Percentiles rank a stretch among this genome's conserved stretches.
phyloP scores from a whole-genome alignment of 129 eudicot genomes.

The Silybum marianum region DNA sequence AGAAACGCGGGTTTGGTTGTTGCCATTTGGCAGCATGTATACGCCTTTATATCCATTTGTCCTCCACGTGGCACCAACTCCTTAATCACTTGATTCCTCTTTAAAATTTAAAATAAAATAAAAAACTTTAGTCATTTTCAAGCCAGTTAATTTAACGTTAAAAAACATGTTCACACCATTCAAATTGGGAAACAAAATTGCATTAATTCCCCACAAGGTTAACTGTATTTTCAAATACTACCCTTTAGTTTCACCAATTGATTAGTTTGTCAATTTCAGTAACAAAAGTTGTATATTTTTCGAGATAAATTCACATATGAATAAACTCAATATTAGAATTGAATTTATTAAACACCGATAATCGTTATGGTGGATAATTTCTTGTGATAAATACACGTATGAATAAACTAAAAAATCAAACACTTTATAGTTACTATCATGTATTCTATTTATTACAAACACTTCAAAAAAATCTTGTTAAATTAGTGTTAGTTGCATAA shows the following conservation, averaged over 20 bases:
- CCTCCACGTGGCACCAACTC: constrained; percentile 41
- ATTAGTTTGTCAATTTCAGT: background rate
- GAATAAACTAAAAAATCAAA: background rate
- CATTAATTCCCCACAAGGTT: constrained; percentile 6
- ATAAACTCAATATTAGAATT: background rate
- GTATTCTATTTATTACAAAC: too few relatives aligned
- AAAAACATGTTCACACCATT: background rate
- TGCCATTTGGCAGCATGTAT: constrained; percentile 32
- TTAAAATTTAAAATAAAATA: background rate
- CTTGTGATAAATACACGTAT: too few relatives aligned
- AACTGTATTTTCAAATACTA: background rate
- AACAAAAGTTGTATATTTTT: background rate
- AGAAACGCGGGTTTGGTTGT: constrained; percentile 14
- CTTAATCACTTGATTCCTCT: constrained; percentile 2
- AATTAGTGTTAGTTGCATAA: too few relatives aligned
- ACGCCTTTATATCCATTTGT: background rate
- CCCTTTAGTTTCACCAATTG: background rate
- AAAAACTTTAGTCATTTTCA: constrained; percentile 31
- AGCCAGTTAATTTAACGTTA: constrained; percentile 23
- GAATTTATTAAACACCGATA: too few relatives aligned
- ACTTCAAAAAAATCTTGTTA: too few relatives aligned
- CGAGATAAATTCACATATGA: background rate
- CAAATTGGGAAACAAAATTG: background rate
- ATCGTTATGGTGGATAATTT: background rate
- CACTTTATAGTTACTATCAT: too few relatives aligned